These are phyloP conservation scores for Hypoxylon fragiforme DNA, from an alignment of 495 filamentous ascomycete species.

Conservation along the genomic window DNA sequence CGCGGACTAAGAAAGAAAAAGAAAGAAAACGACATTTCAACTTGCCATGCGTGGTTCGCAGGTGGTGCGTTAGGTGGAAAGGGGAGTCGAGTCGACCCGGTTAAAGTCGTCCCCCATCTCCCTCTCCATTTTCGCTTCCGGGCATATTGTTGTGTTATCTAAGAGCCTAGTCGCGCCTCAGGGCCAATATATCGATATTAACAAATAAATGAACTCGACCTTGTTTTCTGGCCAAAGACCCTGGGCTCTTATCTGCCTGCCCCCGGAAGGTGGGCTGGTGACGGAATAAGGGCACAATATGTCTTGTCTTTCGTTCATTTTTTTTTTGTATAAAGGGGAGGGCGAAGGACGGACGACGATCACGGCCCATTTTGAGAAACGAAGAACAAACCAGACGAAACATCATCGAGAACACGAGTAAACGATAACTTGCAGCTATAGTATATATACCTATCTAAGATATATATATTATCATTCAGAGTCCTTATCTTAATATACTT, in stretches of 20 bases:
- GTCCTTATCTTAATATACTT: too few relatives aligned
- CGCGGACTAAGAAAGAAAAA: too few relatives aligned
- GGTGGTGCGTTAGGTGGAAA: conserved; percentile 29
- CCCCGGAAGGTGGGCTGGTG: conserved; percentile 17
- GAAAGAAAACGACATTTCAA: too few relatives aligned
- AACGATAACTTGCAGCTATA: too few relatives aligned
- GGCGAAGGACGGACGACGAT: conserved; percentile 24
- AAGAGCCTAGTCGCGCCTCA: conserved; percentile 26
- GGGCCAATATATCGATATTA: conserved; percentile 39
- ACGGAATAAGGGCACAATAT: conserved; percentile 12
- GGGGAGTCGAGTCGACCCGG: conserved; percentile 38
- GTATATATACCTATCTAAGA: too few relatives aligned
- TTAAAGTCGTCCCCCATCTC: conserved; percentile 32
- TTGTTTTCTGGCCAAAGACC: conserved; percentile 23
- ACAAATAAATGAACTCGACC: conserved; percentile 36
- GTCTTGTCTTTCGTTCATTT: too few relatives aligned
- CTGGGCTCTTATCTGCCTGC: conserved; percentile 32
- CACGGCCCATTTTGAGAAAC: conserved; percentile 19
- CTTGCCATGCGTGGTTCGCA: conserved; percentile 23
- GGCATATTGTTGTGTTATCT: conserved; percentile 37
- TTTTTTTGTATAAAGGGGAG: conserved; percentile 30
- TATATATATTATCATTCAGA: too few relatives aligned
- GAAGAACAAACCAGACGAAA: conserved; percentile 7
- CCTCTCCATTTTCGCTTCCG: too few relatives aligned
- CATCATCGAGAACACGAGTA: not conserved